A percentile compares a stretch with the other conserved stretches of the same genome.
phyloP scores from a whole-genome alignment of 2,329 filamentous ascomycete species.

The Phaeoacremonium minimum region DNA sequence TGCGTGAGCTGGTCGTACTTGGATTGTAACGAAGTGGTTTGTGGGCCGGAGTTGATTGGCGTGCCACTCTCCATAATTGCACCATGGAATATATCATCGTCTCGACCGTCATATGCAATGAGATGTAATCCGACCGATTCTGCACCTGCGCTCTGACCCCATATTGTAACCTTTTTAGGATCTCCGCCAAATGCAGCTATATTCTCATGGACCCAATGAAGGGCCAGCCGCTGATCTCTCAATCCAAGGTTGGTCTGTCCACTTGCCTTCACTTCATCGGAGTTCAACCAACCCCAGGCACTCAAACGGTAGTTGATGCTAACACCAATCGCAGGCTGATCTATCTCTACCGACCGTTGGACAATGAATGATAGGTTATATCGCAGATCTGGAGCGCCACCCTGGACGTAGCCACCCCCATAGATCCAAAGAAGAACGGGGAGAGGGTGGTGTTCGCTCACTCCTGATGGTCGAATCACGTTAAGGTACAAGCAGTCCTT shows the following conservation, averaged over 20 bases:
- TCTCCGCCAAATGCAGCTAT: conserved; percentile 39
- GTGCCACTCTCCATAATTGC: conserved; percentile 3
- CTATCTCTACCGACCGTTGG: too few species aligned
- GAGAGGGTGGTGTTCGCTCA: conserved; percentile 21
- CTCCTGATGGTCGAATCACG: conserved; percentile 49
- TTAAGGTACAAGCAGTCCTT: conserved; percentile 62
- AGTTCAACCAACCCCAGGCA: conserved; percentile 40
- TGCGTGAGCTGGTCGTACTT: conserved; percentile 15
- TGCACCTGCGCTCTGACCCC: conserved; percentile 44
- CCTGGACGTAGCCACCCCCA: too few species aligned
- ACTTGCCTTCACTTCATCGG: conserved; percentile 30
- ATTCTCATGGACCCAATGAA: conserved; percentile 42
- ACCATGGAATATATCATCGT: conserved; percentile 5
- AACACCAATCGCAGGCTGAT: conserved; percentile 43
- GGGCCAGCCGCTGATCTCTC: conserved; percentile 37
- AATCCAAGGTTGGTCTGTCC: conserved; percentile 44
- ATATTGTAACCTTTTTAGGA: conserved; percentile 38
- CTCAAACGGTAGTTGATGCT: conserved; percentile 43
- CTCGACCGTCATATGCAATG: conserved; percentile 37
- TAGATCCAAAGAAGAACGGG: too few species aligned
- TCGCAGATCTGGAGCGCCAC: too few species aligned
- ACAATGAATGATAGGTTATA: too few species aligned
- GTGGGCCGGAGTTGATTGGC: neutral
- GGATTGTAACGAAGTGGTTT: neutral
- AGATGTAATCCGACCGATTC: conserved; percentile 39